phyloP scores from a whole-genome alignment of 169 alveolate species.

The Plasmodium malariae region DNA sequence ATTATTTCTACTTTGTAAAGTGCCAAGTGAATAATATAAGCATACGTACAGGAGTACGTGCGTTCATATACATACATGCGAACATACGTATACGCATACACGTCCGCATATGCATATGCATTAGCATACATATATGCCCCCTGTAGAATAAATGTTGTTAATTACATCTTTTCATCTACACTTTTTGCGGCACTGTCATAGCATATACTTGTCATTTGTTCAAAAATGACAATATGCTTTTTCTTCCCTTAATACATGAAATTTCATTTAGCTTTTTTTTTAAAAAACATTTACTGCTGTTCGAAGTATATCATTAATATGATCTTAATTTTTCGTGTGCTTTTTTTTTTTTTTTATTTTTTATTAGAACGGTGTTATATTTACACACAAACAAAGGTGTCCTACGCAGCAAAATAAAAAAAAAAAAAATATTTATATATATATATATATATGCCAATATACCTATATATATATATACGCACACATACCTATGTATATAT shows the following conservation, averaged over 20 bases:
- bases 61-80: not conserved
- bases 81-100: constrained; percentile 10
- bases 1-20: not conserved
- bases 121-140: constrained; percentile 5
- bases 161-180: constrained; percentile 1
- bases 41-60: not conserved
- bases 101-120: not conserved
- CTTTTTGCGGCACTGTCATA: constrained; percentile 31
- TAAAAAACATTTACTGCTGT: not conserved
- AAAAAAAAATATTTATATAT: not conserved
- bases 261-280: constrained; percentile 10
- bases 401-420: not conserved
- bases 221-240: constrained; percentile 23
- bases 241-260: not conserved
- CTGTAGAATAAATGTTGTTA: not conserved
- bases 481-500: no score
- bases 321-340: no score
- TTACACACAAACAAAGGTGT: not conserved
- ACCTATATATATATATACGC: no score
- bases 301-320: not conserved
- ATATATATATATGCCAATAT: no score
- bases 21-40: no score
- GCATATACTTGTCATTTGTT: constrained; percentile 32
- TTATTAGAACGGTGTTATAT: not conserved
- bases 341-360: not conserved